Evolutionary conservation across 2,329 filamentous ascomycete genomes (phyloP), one percentile per base, ranked within the genome.

Genomic region (Dothideomycetes sp.): DNA sequence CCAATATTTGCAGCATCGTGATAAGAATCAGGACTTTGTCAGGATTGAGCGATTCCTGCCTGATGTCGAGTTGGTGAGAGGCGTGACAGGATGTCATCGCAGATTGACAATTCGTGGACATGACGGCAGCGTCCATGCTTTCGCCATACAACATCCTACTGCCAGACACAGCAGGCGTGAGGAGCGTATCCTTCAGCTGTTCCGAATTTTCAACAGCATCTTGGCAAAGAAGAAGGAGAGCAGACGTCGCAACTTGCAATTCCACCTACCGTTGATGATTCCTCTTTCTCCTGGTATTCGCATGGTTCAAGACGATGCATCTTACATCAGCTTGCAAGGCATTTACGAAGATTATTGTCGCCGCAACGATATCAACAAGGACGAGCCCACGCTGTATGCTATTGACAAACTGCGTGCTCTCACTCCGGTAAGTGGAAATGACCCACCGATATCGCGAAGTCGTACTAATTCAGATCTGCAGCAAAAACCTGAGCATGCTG

Each of bases 1-100:
- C 1, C 91, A 99, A 59, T 99, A 99, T 61, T 68, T 95, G 48
- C 81, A 94, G 58, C 91, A 95, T 65, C 93, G 91, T 62, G 93
- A 99, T 55, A 98, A 96, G 74, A 98, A 98, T 61, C 87, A 94
- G 53, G 91, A 98, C 60, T 98, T 99, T 58, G 82, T 98, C 50
- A 82, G 88, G 32, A 96, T 98, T 50, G 93, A 98, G 60, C 82
- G 89, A 17, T 98, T 98, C 75, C 65, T 98, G 53, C 88, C 93
- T 8, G 84, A 91, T 49, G 87, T 99, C 15, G 89, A 98, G 52
- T 73, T 96, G 38, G 84, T 98, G 29, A 81, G 91, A 41, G 85
- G 82, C 8, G 86, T 94, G 52, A 87, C 87, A 41, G 82, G 88
- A 20, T 96, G 89, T 36, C 89, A 96, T 63, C 79, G 91, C 22